phyloP scores from a whole-genome alignment of 768 basidiomycete genomes.

The Lactarius vividus region DNA sequence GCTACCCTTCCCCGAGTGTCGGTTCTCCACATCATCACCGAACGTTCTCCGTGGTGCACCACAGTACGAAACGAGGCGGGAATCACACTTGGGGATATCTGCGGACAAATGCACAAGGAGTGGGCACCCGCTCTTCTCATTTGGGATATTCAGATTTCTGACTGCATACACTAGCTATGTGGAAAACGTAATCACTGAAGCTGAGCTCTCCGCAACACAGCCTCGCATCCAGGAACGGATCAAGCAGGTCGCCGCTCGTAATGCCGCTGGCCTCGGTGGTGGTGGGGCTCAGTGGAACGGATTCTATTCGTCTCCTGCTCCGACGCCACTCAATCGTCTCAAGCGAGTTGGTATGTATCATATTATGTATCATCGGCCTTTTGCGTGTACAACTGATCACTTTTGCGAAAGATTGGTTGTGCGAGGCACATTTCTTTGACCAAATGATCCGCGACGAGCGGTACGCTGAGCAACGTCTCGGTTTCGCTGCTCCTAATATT shows the following conservation, averaged over 20 bases:
- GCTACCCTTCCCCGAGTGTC: constrained; percentile 40
- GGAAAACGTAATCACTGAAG: constrained; percentile 62
- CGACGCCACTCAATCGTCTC: constrained; percentile 47
- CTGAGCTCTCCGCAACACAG: constrained; percentile 59
- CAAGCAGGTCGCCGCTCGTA: constrained; percentile 55
- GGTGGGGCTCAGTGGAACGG: constrained; percentile 41
- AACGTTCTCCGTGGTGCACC: constrained; percentile 75
- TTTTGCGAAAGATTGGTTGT: constrained; percentile 66
- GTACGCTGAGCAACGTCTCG: constrained; percentile 60
- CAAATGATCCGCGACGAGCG: constrained; percentile 55
- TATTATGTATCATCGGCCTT: not conserved
- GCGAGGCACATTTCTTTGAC: constrained; percentile 71
- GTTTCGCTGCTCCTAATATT: constrained; percentile 76
- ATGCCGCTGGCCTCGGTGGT: constrained; percentile 28
- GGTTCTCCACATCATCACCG: constrained; percentile 39
- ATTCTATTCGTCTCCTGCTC: constrained; percentile 45
- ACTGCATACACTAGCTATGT: constrained; percentile 51
- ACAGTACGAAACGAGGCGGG: constrained; percentile 68
- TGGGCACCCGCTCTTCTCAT: constrained; percentile 35
- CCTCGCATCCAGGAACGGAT: constrained; percentile 69
- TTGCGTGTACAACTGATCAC: not conserved
- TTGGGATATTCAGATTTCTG: not conserved
- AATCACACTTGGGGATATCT: constrained; percentile 77
- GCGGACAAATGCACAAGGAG: constrained; percentile 72
- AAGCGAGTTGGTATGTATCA: constrained; percentile 59